Base-by-base conservation (phyloP, 2,329 filamentous ascomycete genomes). In the Fusarium cyanostomum region DNA sequence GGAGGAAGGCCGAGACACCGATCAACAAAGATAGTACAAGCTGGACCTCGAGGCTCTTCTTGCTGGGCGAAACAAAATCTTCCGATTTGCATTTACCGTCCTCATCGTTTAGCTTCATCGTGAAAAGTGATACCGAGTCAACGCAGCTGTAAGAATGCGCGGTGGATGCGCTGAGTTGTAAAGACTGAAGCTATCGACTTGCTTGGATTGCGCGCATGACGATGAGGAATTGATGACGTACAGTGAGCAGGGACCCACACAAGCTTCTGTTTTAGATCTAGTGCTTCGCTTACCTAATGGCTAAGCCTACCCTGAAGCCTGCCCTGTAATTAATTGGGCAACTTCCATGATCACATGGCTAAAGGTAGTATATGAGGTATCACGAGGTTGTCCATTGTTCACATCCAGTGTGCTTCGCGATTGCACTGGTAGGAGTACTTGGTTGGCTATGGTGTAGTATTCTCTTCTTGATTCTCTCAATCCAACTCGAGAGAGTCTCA, bases 21-120 rank as follows among this genome's bases (percentile, higher is more conserved):
- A 96, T 80, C 6, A 84, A 78, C 37, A 91, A 74, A 8, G 92
- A 94, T 69, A 96, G 82, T 57, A 88, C 83, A 48, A 93, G 84
- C 78, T 96, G 92, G 52, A 89, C 85, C 59, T 79, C 75, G 35
- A 83, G 75, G 74, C 86, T 76, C 68, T 80, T 84, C 24, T 66
- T 42, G 15, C 42, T 62, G 27, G 71, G 75, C 15, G 26, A 58
- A 48, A 74, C 56, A 26, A 56, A 3, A 21, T 34, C 67, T 7
- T 72, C 59, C 37, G 56, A 11, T 5, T 9, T 16, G 33, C 50
- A 45, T 5, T 21, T n/a, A 8, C 33, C 11, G 12, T 42, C 34
- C 6, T 37, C 26, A 5, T 27, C 18, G 26, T 38, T n/a, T n/a
- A n/a, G 13, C 35, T 7, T 24, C 52, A 59, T 66, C 37, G 43